Base-by-base conservation (phyloP, 192 early-diverging fungal genomes). In the Spizellomyces punctatus region DNA sequence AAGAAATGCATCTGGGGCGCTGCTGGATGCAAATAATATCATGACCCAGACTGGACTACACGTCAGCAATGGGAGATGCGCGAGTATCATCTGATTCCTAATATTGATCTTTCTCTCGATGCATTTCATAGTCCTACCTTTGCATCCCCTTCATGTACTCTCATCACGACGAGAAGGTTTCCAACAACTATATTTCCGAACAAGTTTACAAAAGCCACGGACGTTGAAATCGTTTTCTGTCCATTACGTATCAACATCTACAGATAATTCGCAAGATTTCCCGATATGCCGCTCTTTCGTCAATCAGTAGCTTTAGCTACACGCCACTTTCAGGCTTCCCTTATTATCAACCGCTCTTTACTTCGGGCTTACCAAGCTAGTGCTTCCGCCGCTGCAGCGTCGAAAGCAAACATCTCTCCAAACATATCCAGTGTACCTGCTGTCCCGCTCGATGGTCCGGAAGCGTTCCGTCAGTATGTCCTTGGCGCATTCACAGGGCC, bases 91-190 rank as follows among this genome's bases (percentile, higher is more conserved):
- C 27, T 36, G 27, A 36, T 36, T 36, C 27, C 27, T 36, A 36
- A 2, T 36, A 36, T 36, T 36, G 27, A 36, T 36, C 27, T 36
- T 36, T 36, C 27, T 36, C 27, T 36, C 27, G 27, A 36, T 36
- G 27, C 27, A 36, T 36, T 36, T 3, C 27, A 36, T 36, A 36
- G 27, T 54, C 17, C 50, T 54, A n/a, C 50, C 49, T 19, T 19
- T 19, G 50, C 4, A 54, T 19, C 14, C 12, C 17, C 50, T 19
- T 12, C 50, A 61, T 61, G 59, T 67, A 67, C 66, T 6, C 22
- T 59, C 66, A 67, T 43, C n/a, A 12, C 47, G 66, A 67, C 66
- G 66, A 67, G 41, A 58, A 63, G 42, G 68, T 70, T 43, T 10
- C 68, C 19, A 63, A 19, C 58, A 47, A 70, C 46, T 70, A 70